These are phyloP conservation scores for Echria macrotheca DNA, from an alignment of 495 filamentous ascomycete genomes.

Conservation along the genomic window DNA sequence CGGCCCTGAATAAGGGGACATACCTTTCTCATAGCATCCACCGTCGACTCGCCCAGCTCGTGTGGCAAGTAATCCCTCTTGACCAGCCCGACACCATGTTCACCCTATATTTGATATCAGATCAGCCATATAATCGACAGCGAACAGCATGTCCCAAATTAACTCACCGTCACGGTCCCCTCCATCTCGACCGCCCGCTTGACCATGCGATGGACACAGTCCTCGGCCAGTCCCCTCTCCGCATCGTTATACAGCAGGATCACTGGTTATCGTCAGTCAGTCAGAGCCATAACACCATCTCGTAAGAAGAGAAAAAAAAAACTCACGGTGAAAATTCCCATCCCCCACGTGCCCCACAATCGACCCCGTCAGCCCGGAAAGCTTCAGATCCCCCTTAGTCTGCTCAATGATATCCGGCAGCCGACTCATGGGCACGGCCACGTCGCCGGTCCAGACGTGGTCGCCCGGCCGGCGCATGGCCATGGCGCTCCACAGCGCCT, in stretches of 20 bases:
- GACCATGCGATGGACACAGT: constrained; percentile 76
- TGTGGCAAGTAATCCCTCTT: constrained; percentile 76
- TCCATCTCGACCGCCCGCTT: constrained; percentile 78
- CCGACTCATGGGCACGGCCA: constrained; percentile 70
- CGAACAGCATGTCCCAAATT: background rate
- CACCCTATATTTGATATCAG: constrained; percentile 42
- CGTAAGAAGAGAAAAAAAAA: too few species aligned
- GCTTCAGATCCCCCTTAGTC: constrained; percentile 66
- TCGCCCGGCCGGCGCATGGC: constrained; percentile 51
- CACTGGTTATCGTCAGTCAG: too few species aligned
- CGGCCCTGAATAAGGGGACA: constrained; percentile 11
- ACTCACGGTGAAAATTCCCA: constrained; percentile 83
- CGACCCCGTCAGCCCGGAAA: constrained; percentile 59
- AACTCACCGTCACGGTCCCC: constrained; percentile 63
- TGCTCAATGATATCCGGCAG: constrained; percentile 72
- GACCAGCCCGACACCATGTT: constrained; percentile 76
- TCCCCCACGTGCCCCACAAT: constrained; percentile 83
- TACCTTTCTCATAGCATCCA: constrained; percentile 76
- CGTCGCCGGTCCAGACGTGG: constrained; percentile 78
- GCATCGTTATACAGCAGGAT: constrained; percentile 68
- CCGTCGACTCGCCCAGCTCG: constrained; percentile 65
- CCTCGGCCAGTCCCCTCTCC: constrained; percentile 59
- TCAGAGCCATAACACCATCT: too few species aligned
- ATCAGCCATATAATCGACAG: background rate
- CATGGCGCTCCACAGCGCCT: constrained; percentile 74